Evolutionary conservation across 768 basidiomycete genomes (phyloP), one percentile per base, ranked within the genome.

Genomic region (Nidularia pulvinata): DNA sequence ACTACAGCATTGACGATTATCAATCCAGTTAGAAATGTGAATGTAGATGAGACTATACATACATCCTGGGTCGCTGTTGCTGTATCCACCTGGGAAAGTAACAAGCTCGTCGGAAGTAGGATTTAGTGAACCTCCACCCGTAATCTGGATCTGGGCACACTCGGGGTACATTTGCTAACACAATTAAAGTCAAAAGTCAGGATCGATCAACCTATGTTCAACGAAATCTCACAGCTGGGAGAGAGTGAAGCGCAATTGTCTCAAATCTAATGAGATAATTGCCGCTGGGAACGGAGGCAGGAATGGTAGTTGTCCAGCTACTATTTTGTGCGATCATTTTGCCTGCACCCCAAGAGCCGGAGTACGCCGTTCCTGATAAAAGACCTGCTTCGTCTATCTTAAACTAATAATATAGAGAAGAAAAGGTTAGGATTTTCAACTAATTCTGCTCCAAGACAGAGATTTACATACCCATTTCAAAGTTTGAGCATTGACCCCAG

Each of bases 161-260:
- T 86, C 83, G 1, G 87, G 85, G 62, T 91, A 91, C 66, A 89
- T 83, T 78, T 91, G 84, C 66, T 83, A 64, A 39, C 2, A 42
- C 4, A 30, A 22, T 13, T 49, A 42, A 32, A n/a, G 7, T 68
- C 5, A 35, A 3, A 39, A 33, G 36, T 34, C 35, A 39, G 44
- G n/a, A 2, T 16, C 14, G 48, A 14, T n/a, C 11, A 7, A 32
- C 37, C 13, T 33, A 16, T 63, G 25, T 60, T 57, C 7, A 58
- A 16, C 39, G 39, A 42, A 42, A 42, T 11, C 39, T 53, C 58
- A 80, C 77, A 49, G 84, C 83, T 46, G 83, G 83, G 47, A 77
- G 61, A 7, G 77, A 78, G 61, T 79, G 77, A 25, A 79, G 65
- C 25, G 76, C 77, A 47, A 79, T 78, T 11, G 76, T 78, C 59